Conservation (phyloP, 768 basidiomycete species). For the Astraeus odoratus region DNA sequence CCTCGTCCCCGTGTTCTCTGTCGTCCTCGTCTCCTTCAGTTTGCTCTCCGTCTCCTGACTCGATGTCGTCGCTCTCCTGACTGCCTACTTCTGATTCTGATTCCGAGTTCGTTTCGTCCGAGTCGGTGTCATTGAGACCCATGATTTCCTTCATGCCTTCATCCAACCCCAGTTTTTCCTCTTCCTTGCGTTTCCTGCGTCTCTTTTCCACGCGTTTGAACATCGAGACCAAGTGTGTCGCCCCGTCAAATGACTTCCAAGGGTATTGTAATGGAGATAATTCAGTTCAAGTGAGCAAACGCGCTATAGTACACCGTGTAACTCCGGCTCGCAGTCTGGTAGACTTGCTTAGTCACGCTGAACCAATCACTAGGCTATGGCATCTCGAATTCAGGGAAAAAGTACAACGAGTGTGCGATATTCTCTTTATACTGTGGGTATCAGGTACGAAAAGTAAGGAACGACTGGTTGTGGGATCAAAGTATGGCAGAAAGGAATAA, state of each 20-base stretch:
- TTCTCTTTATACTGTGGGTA: neutral
- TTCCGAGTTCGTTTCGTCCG: constrained; percentile 55
- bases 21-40: constrained; percentile 20
- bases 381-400: no score
- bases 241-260: neutral
- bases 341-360: no score
- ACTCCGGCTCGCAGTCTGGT: no score
- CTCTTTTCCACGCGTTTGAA: constrained; percentile 76
- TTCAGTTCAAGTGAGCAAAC: no score
- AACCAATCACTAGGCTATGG: no score
- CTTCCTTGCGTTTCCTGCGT: constrained; percentile 50
- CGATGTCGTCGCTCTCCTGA: constrained; percentile 16
- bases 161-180: constrained; percentile 58
- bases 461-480: no score
- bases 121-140: constrained; percentile 69
- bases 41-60: constrained; percentile 20
- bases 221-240: constrained; percentile 33
- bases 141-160: constrained; percentile 57
- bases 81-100: constrained; percentile 32
- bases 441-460: no score
- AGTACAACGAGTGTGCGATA: no score
- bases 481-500: no score
- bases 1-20: constrained; percentile 15
- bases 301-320: no score
- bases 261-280: neutral